Base-by-base conservation (phyloP, 1,139 yeast genomes). In the Ashbya aceris region DNA sequence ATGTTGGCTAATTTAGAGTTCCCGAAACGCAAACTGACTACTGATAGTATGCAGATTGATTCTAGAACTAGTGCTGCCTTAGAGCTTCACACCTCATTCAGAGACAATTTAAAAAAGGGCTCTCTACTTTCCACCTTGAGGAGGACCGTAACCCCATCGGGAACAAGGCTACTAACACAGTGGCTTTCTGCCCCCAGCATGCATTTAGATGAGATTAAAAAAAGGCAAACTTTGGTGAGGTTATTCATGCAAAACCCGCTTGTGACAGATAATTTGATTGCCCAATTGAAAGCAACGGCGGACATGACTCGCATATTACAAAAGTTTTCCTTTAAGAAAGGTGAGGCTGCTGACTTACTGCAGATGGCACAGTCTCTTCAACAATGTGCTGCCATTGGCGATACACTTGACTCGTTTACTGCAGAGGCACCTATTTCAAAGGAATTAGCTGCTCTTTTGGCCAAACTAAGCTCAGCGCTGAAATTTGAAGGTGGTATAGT, bases 141-240 rank as follows among this genome's bases (percentile, higher is more conserved):
- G 45, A 66, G 82, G 43, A 91, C 97, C 0, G 74, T 74, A 1
- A 86, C 98, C 0, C 72, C 80, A 1, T 77, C 94, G 0, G 98
- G 98, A 0, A 67, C 95, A 0, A 67, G 98, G 38, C 56, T 83
- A 17, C 65, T 91, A 13, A 73, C 80, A 2, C 79, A 80, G 42
- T 87, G 97, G 96, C 64, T 91, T 3, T 71, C 84, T 14, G 79
- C 89, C 0, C 99, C 99, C 0, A 71, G 84, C 0, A 68, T 83
- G 4, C 74, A 81, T 51, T 52, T 74, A 0, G 53, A 56, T 0
- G 82, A 75, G 47, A 77, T 91, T 17, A 60, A 61, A 20, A 54
- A 60, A 13, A 69, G 99, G 28, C 95, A 85, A 47, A 66, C 68
- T 8, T 67, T 78, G 37, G 93, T 89, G 0, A 60, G 66, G 8